phyloP scores from a whole-genome alignment of 2,329 filamentous ascomycete genomes.

The Calonectria pseudoturangicola region DNA sequence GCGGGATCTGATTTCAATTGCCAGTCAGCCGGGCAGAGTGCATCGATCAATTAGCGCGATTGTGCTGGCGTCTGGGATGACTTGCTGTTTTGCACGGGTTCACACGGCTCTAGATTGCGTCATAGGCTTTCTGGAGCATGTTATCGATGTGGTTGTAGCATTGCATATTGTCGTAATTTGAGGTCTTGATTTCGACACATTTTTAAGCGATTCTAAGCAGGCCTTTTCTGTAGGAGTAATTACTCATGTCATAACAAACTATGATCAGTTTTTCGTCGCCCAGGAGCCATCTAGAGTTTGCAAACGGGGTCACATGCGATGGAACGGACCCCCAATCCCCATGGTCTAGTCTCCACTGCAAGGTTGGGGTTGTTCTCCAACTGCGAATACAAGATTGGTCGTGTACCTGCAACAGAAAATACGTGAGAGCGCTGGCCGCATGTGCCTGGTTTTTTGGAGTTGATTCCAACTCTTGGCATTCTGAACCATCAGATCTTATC shows the following conservation, averaged over 20 bases:
- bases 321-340: slow-evolving; percentile 26
- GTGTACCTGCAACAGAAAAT: neutral
- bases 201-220: neutral
- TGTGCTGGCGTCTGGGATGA: neutral
- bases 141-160: neutral
- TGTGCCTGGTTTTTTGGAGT: neutral
- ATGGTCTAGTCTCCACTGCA: slow-evolving; percentile 2
- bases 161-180: slow-evolving; percentile 1
- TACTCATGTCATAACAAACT: neutral
- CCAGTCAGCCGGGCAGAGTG: no score
- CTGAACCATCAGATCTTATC: neutral
- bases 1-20: neutral
- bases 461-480: neutral
- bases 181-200: neutral
- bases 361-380: slow-evolving; percentile 25
- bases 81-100: neutral
- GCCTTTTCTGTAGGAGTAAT: neutral
- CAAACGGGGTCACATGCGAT: slow-evolving; percentile 17
- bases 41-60: neutral
- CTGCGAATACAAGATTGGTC: neutral
- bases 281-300: slow-evolving; percentile 19
- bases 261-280: slow-evolving; percentile 32
- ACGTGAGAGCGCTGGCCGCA: neutral
- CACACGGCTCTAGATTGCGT: slow-evolving; percentile 2
- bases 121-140: neutral